These are phyloP conservation scores for Nemania sp. DNA, from an alignment of 2,329 filamentous ascomycete genomes.

Conservation along the genomic window DNA sequence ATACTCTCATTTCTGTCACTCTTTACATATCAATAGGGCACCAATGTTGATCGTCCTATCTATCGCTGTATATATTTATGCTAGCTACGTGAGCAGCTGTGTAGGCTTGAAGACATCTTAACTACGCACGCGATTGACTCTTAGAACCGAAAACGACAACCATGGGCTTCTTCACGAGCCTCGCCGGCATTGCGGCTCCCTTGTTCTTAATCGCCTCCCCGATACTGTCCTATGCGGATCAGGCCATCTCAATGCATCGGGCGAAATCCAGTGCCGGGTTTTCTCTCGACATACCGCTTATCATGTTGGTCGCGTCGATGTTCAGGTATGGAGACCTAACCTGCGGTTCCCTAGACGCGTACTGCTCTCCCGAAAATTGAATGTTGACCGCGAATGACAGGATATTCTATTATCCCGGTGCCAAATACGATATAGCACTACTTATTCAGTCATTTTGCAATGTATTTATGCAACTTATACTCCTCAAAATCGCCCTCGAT, in stretches of 20 bases:
- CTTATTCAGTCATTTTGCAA: slow-evolving; percentile 68
- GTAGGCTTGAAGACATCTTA: slow-evolving; percentile 5
- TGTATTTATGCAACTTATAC: slow-evolving; percentile 63
- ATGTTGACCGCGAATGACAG: slow-evolving; percentile 42
- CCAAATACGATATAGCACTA: slow-evolving; percentile 65
- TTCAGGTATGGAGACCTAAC: slow-evolving; percentile 56
- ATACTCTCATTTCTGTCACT: neutral
- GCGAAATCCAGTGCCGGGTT: slow-evolving; percentile 68
- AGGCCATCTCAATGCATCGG: slow-evolving; percentile 66
- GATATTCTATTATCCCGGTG: slow-evolving; percentile 71
- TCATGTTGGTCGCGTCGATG: slow-evolving; percentile 71
- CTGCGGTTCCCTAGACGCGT: slow-evolving; percentile 11
- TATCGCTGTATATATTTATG: neutral
- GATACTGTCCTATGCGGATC: slow-evolving; percentile 67
- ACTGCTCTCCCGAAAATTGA: neutral
- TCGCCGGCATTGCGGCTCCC: slow-evolving; percentile 62
- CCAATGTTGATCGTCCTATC: slow-evolving; percentile 7
- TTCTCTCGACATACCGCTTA: slow-evolving; percentile 71
- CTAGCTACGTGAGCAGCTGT: slow-evolving; percentile 3
- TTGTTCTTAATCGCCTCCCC: slow-evolving; percentile 66
- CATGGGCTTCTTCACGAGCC: slow-evolving; percentile 50
- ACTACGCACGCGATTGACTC: slow-evolving; percentile 1
- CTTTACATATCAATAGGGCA: neutral
- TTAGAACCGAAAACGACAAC: slow-evolving; percentile 2
- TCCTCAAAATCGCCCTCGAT: slow-evolving; percentile 71